Base-by-base conservation (phyloP, 495 filamentous ascomycete species). In the Penicillium arizonense region DNA sequence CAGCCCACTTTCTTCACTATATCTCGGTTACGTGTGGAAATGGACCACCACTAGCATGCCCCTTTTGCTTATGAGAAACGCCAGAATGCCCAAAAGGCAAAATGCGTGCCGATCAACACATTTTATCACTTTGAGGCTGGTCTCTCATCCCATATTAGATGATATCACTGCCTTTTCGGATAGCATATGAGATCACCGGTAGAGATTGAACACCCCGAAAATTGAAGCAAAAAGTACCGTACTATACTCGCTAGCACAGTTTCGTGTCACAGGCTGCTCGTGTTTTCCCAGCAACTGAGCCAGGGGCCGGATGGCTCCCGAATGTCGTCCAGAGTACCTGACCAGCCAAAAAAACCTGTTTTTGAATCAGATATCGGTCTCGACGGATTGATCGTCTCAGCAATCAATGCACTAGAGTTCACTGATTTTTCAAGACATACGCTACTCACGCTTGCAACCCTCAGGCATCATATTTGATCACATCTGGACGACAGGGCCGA, bases 271-370 rank as follows among this genome's bases (percentile, higher is more conserved):
- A 41, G 14, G 23, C 11, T 13, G 28, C 20, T 34, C 12, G 14
- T 32, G 10, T 24, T 13, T 12, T 28, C 44, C 35, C 33, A 21
- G 11, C 11, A 35, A 3, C 14, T 16, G 12, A 23, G 9, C 33
- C 20, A 18, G 18, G 18, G 18, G 18, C 1, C 18, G 18, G 6
- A 13, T 6, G 18, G 12, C 30, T 11, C 16, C 9, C 13, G 44
- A 24, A 7, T 24, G 33, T 10, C 30, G 20, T 12, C 16, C 32
- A 6, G 30, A 13, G 28, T 30, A 30, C 28, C 30, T 12, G 44
- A 36, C 7, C 23, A 16, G 12, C 14, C 34, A 21, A 49, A 42
- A 30, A 49, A 49, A 49, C 46, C 46, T 39, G 46, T 49, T 49
- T 49, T 40, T 14, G 5, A 32, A 14, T 18, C 44, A 32, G 24